These are phyloP conservation scores for Lodderomyces parapsilosis DNA, from an alignment of 1,139 yeast genomes.

Conservation along the genomic window DNA sequence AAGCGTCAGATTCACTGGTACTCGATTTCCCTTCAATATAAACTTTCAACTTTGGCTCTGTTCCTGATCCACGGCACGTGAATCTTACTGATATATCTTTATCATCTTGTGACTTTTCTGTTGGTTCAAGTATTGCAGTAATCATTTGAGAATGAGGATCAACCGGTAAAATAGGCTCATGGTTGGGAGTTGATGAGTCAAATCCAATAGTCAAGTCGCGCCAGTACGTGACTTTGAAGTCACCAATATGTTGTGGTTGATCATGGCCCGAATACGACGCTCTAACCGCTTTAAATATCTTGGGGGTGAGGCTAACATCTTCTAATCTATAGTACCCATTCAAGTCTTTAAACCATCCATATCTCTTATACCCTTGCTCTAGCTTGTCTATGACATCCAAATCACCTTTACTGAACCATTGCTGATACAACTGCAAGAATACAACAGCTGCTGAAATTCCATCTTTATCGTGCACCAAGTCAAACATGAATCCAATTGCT, in stretches of 20 bases:
- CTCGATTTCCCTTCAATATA: slow-evolving; percentile 76
- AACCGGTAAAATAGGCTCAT: slow-evolving; percentile 64
- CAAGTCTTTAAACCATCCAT: slow-evolving; percentile 80
- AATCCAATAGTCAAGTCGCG: slow-evolving; percentile 83
- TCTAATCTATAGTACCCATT: slow-evolving; percentile 82
- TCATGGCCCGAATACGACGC: slow-evolving; percentile 30
- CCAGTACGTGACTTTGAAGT: slow-evolving; percentile 60
- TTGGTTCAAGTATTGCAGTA: slow-evolving; percentile 48
- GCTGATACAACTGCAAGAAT: slow-evolving; percentile 70
- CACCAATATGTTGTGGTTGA: slow-evolving; percentile 49
- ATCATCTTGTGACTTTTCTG: slow-evolving; percentile 16
- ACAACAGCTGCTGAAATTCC: slow-evolving; percentile 81
- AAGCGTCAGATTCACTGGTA: slow-evolving; percentile 44
- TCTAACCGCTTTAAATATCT: slow-evolving; percentile 53
- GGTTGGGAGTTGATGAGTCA: slow-evolving; percentile 63
- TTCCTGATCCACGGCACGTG: slow-evolving; percentile 92
- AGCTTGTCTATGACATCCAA: slow-evolving; percentile 48
- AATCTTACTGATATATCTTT: slow-evolving; percentile 52
- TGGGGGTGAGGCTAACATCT: slow-evolving; percentile 49
- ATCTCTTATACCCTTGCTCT: slow-evolving; percentile 56
- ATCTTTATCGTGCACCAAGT: slow-evolving; percentile 87
- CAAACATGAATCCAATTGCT: slow-evolving; percentile 93
- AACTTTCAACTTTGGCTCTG: slow-evolving; percentile 92
- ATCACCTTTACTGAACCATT: slow-evolving; percentile 40
- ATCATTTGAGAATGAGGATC: slow-evolving; percentile 84